phyloP scores from a whole-genome alignment of 2,329 filamentous ascomycete species.

The Diaporthe nobilis region DNA sequence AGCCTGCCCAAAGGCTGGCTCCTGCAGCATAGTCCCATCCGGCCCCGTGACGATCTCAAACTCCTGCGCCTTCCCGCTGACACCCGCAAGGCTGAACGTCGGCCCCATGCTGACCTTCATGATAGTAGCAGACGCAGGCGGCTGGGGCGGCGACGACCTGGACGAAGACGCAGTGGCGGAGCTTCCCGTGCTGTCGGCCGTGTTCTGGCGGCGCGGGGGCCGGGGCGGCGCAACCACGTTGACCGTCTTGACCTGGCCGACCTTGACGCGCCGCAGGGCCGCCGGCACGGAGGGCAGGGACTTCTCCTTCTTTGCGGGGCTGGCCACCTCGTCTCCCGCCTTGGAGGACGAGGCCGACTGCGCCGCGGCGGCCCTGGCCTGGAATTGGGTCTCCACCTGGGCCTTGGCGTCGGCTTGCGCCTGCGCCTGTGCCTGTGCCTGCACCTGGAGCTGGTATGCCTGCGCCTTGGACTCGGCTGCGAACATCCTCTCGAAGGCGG shows the following conservation, averaged over 20 bases:
- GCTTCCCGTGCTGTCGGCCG: conserved; percentile 17
- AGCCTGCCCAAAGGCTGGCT: conserved; percentile 29
- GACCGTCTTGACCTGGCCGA: conserved; percentile 41
- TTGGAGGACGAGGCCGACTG: background rate
- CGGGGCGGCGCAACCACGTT: conserved; percentile 32
- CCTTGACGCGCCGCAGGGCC: conserved; percentile 37
- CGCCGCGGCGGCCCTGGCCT: conserved; percentile 14
- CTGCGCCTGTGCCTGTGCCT: conserved; percentile 16
- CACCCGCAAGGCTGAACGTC: conserved; percentile 37
- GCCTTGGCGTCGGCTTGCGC: conserved; percentile 13
- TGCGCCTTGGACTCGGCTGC: conserved; percentile 39
- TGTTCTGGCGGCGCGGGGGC: conserved; percentile 32
- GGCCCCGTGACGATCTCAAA: conserved; percentile 39
- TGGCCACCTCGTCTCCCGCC: background rate
- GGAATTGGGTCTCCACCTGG: conserved; percentile 20
- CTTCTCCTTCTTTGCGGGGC: conserved; percentile 7
- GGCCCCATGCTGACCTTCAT: conserved; percentile 34
- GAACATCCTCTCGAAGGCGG: conserved; percentile 39
- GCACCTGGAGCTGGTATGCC: conserved; percentile 26
- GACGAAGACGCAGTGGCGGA: conserved; percentile 5
- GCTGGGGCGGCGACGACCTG: conserved; percentile 24
- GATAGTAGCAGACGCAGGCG: background rate
- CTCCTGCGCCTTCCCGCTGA: conserved; percentile 41
- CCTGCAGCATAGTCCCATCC: conserved; percentile 23
- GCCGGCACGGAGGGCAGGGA: conserved; percentile 20